Evolutionary conservation across 257 asterid genomes (phyloP), one percentile per base, ranked within the genome.

Genomic region (Galeopsis tetrahit): DNA sequence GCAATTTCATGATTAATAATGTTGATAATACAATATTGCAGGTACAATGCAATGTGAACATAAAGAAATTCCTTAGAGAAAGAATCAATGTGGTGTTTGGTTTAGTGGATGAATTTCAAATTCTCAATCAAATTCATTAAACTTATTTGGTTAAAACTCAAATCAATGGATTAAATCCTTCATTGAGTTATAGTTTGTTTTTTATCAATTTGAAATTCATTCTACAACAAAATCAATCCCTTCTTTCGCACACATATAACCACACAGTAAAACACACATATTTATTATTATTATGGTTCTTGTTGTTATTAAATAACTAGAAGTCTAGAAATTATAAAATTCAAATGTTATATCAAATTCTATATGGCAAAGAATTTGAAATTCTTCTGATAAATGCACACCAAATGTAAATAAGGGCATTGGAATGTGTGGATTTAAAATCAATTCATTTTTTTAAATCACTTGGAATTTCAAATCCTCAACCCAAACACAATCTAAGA

Each of bases 1-100:
- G 39, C 4, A 68, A 70, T 28, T 51, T 13, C 69, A 53, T 13
- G 44, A 78, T 78, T 39, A 78, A 60, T 5, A 71, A 14, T 13
- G 32, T 11, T 6, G 15, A 15, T 60, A 31, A 51, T 3, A 51
- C 7, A 10, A 62, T 10, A 31, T 11, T 56, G 31, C 4, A 28
- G 2, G 13, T 28, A 66, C 28, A 15, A 4, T 49, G 56, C 28
- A 49, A 49, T 49, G 28, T n/a, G 28, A n/a, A 5, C 28, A 49
- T n/a, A 14, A n/a, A 49, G 8, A 49, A n/a, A n/a, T 4, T 49
- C 14, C 28, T 49, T 2, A 6, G 17, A 44, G 51, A 13, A 46
- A 46, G 53, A 46, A 46, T 46, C 13, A 46, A 11, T 11, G 17
- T 46, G 4, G 53, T 3, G 53, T 46, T 11, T 4, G 53, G 53